phyloP scores from a whole-genome alignment of 1,139 yeast species.

The Blastobotrys arbuscula region DNA sequence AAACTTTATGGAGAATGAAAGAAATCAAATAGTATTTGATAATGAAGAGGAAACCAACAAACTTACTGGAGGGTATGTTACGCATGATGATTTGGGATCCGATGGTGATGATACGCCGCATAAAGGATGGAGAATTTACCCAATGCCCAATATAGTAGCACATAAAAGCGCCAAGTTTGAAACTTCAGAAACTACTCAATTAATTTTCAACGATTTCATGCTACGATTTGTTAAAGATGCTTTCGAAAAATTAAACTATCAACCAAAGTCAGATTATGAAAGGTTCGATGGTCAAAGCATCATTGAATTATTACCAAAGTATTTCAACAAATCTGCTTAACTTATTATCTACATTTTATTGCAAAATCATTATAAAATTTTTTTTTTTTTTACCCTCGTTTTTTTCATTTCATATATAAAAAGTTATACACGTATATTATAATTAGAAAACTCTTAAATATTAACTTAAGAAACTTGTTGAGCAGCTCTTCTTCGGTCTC shows the following conservation, averaged over 20 bases:
- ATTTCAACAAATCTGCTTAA: no score
- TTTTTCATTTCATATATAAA: not conserved
- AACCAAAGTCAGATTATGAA: conserved; percentile 23
- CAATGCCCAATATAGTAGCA: conserved; percentile 73
- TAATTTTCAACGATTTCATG: conserved; percentile 75
- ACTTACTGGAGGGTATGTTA: conserved; percentile 55
- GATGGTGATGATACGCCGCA: conserved; percentile 91
- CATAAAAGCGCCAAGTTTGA: conserved; percentile 34
- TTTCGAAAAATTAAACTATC: conserved; percentile 30
- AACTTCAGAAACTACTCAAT: conserved; percentile 46
- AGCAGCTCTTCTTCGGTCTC: conserved; percentile 73
- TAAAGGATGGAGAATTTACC: conserved; percentile 50
- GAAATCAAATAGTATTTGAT: not conserved
- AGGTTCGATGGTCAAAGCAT: conserved; percentile 49
- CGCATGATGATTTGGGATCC: conserved; percentile 74
- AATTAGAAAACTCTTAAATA: no score
- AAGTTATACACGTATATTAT: not conserved
- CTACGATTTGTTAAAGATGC: conserved; percentile 59
- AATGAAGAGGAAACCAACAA: not conserved
- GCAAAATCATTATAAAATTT: not conserved
- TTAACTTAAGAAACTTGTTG: conserved; percentile 1
- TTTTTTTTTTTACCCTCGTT: not conserved
- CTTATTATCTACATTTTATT: no score
- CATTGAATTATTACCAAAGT: conserved; percentile 40
- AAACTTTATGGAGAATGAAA: not conserved